These are phyloP conservation scores for Lasiodiplodia hormozganensis DNA, from an alignment of 2,329 filamentous ascomycete genomes.

Conservation along the genomic window DNA sequence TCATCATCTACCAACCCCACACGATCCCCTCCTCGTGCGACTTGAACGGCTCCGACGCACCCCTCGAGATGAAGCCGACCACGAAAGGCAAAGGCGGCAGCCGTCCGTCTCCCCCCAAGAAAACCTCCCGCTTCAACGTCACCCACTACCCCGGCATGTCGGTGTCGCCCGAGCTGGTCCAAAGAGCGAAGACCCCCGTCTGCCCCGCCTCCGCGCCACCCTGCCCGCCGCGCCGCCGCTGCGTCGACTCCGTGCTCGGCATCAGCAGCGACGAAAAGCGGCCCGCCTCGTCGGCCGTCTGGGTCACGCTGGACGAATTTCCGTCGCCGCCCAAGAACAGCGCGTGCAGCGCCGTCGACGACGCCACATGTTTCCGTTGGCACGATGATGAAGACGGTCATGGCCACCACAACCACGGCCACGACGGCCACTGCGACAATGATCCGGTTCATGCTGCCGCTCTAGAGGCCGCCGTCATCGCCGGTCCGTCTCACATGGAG, in stretches of 20 bases:
- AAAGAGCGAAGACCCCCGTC: background rate
- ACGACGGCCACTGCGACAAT: background rate
- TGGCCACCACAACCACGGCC: background rate
- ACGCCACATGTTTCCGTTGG: background rate
- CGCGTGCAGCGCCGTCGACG: background rate
- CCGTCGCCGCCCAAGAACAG: no score
- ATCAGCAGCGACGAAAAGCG: background rate
- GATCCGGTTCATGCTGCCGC: no score
- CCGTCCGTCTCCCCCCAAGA: background rate
- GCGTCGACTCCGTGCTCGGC: background rate
- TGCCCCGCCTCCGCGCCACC: slow-evolving; percentile 4
- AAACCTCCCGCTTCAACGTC: background rate
- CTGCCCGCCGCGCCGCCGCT: background rate
- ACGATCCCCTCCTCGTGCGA: background rate
- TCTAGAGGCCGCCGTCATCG: no score
- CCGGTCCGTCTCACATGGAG: background rate
- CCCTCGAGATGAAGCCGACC: slow-evolving; percentile 9
- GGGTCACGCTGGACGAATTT: background rate
- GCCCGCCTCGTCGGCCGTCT: background rate
- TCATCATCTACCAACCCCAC: background rate
- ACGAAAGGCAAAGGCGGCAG: background rate
- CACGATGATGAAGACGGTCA: background rate
- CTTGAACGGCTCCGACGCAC: background rate
- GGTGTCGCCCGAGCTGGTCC: background rate
- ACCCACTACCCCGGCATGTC: background rate